A percentile compares a stretch with the other conserved stretches of the same genome.
Conservation (phyloP, 2,329 filamentous ascomycete species). For the Trichoderma atrobrunneum region DNA sequence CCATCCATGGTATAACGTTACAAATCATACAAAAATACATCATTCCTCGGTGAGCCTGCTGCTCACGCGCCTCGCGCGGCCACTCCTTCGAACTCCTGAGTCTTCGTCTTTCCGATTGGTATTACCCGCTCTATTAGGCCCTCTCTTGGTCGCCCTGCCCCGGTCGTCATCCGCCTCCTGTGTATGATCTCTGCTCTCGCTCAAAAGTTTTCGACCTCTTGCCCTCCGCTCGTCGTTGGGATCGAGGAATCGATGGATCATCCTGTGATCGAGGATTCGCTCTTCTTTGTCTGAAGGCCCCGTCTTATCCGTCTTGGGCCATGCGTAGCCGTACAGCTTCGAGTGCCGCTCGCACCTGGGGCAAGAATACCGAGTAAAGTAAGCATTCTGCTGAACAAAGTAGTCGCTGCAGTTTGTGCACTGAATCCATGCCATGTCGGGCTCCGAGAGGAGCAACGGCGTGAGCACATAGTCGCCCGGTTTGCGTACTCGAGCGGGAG, state of each 20-base stretch:
- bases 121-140: constrained; percentile 3
- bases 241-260: constrained; percentile 78
- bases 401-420: constrained; percentile 78
- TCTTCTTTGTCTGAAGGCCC: constrained; percentile 71
- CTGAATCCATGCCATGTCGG: constrained; percentile 78
- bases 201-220: constrained; percentile 40
- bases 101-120: constrained; percentile 6
- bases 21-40: neutral
- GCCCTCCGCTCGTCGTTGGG: constrained; percentile 63
- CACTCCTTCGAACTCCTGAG: constrained; percentile 32
- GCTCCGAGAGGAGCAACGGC: constrained; percentile 68
- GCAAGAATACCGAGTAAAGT: constrained; percentile 80
- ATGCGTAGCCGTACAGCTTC: constrained; percentile 90
- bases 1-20: neutral
- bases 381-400: constrained; percentile 87
- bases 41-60: constrained; percentile 28
- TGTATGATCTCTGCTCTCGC: constrained; percentile 24
- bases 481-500: constrained; percentile 44
- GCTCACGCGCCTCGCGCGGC: constrained; percentile 35
- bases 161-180: constrained; percentile 28
- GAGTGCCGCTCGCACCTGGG: constrained; percentile 93
- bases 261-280: constrained; percentile 78
- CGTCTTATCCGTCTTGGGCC: constrained; percentile 89
- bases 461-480: constrained; percentile 85
- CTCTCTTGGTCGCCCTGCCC: constrained; percentile 27